Percentiles rank a stretch among this genome's conserved stretches.
Evolutionary conservation across 352 stramenopile species (phyloP).

Genomic region (Pythium utonaiense): DNA sequence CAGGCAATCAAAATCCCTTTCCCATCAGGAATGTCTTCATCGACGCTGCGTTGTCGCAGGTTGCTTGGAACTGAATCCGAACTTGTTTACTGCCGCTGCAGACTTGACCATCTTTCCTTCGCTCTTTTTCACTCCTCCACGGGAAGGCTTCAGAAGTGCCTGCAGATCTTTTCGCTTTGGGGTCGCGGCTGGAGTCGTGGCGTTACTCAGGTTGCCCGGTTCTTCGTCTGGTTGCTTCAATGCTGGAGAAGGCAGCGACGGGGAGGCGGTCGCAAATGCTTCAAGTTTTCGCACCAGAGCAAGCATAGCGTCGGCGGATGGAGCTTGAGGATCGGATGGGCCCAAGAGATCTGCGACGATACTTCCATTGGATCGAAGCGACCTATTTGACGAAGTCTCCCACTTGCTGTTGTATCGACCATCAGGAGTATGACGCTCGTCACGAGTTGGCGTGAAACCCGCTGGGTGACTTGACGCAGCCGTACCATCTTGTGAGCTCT

Average conservation of each 20-base stretch:
- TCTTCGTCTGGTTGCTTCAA: conserved; percentile 20
- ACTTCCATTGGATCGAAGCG: conserved; percentile 19
- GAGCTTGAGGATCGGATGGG: conserved; percentile 18
- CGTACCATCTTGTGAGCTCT: conserved; percentile 21
- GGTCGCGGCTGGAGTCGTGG: conserved; percentile 1
- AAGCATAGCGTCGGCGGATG: conserved; percentile 35
- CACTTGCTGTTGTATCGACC: conserved; percentile 30
- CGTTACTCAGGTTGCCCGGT: conserved; percentile 5
- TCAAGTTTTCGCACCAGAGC: conserved; percentile 40
- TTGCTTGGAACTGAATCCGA: background rate
- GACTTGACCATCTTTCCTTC: too few relatives aligned
- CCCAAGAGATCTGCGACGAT: conserved; percentile 8
- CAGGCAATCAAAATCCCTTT: background rate
- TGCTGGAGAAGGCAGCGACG: background rate
- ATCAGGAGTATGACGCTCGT: conserved; percentile 17
- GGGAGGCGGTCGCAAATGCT: conserved; percentile 10
- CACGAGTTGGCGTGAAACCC: conserved; percentile 5
- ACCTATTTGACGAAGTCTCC: conserved; percentile 7
- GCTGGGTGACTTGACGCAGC: conserved; percentile 4
- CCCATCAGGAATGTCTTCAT: background rate
- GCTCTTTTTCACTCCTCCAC: too few relatives aligned
- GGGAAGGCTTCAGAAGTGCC: too few relatives aligned
- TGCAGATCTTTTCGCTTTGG: background rate
- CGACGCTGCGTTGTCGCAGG: background rate
- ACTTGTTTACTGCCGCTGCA: background rate